These are phyloP conservation scores for Seminavis robusta DNA, from an alignment of 108 stramenopile species.

Conservation along the genomic window DNA sequence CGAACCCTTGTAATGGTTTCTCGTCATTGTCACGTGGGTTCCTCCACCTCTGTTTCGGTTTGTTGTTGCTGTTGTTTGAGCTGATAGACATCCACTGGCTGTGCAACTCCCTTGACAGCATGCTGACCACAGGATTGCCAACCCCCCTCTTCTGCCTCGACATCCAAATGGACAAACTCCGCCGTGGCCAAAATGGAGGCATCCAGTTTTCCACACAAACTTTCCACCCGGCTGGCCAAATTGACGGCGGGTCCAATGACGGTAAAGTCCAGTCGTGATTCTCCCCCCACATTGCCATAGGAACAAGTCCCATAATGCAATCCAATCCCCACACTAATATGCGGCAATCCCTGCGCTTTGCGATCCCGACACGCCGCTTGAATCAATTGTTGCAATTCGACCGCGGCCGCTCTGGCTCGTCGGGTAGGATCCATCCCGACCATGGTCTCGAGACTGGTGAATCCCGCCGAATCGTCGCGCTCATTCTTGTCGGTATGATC, in stretches of 20 bases:
- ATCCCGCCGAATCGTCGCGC: not conserved
- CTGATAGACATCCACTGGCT: not conserved
- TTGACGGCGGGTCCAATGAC: conserved; percentile 13
- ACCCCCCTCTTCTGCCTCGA: not conserved
- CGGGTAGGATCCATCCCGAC: not conserved
- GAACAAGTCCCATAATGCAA: conserved; percentile 4
- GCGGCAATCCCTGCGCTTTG: not conserved
- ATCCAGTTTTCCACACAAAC: conserved; percentile 5
- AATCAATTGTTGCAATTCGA: not conserved
- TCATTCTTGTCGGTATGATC: not conserved
- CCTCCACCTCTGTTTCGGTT: too few species aligned
- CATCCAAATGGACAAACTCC: conserved; percentile 5
- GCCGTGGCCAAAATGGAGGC: conserved; percentile 8
- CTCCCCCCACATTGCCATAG: conserved; percentile 15
- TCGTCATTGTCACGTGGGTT: too few species aligned
- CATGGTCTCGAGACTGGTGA: too few species aligned
- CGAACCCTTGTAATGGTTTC: too few species aligned
- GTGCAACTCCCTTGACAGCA: not conserved
- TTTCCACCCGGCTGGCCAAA: conserved; percentile 8
- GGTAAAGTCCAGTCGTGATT: conserved; percentile 13
- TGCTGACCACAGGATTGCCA: conserved; percentile 3
- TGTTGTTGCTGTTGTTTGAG: too few species aligned
- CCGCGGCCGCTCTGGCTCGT: conserved; percentile 2
- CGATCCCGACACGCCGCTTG: too few species aligned
- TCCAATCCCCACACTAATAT: conserved; percentile 2